Base-by-base conservation (phyloP, 768 basidiomycete genomes). In the Mycena kentingensis region DNA sequence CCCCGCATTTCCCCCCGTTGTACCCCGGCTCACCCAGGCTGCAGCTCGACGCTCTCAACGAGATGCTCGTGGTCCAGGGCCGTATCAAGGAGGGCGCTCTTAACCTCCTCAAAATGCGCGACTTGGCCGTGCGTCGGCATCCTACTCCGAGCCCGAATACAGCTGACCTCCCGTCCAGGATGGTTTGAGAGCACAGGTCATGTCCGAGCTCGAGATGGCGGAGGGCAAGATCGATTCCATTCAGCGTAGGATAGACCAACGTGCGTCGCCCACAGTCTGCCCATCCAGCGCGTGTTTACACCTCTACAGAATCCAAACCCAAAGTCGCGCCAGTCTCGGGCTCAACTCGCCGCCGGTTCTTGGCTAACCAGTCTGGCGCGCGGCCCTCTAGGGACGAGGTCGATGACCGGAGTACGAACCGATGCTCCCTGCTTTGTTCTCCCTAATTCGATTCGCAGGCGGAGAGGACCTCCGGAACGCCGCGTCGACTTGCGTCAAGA, bases 21-120 rank as follows among this genome's bases (percentile, higher is more conserved):
- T n/a, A n/a, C n/a, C n/a, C n/a, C n/a, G n/a, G n/a, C n/a, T n/a
- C n/a, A n/a, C 36, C 36, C 34, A 36, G 31, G 55, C 28, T 46
- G 15, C 46, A 92, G 92, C 70, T 93, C 42, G 85, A 85, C 38
- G 70, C 76, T 5, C 75, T 97, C 18, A 81, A 82, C 44, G 78
- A 77, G 48, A 83, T 85, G 63, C 75, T 95, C 18, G 81, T 82
- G 47, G 77, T 89, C 54, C 87, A 94, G 71, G 83, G 82, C 55
- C 78, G 88, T 49, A 92, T 97, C 55, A 92, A 85, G 66, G 93
- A 93, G 68, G 94, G 94, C 11, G 94, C 94, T 1, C 92, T 95
- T 74, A 93, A 89, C 60, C 78, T 98, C 55, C 74, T 97, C 13
- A 83, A 84, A 60, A 85, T 90, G 70, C 70, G 51, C 12, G 47